Percentiles rank a stretch among this genome's conserved stretches.
Evolutionary conservation across 108 stramenopile genomes (phyloP).

Genomic region (Stephanodiscus triporus): DNA sequence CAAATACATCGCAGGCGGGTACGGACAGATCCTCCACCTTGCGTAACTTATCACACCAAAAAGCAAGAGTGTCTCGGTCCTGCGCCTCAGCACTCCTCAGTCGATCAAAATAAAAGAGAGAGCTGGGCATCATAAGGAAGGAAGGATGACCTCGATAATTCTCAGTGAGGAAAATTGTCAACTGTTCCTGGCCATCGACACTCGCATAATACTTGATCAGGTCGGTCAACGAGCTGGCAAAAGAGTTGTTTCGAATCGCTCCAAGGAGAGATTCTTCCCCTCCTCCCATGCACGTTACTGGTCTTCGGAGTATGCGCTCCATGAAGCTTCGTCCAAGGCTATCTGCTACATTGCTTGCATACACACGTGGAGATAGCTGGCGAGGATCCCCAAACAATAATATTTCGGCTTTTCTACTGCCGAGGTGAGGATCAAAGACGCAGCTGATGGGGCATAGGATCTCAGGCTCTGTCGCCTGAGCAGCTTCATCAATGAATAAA

Average conservation of each 20-base stretch:
- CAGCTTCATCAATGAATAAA: constrained; percentile 79
- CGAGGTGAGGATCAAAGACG: constrained; percentile 66
- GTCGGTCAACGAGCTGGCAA: constrained; percentile 45
- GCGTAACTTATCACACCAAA: constrained; percentile 53
- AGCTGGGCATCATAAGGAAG: constrained; percentile 66
- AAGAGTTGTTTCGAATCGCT: constrained; percentile 22
- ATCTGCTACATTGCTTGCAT: constrained; percentile 34
- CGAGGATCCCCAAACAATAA: constrained; percentile 69
- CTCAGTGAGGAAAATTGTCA: constrained; percentile 58
- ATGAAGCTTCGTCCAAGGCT: constrained; percentile 58
- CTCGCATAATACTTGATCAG: constrained; percentile 54
- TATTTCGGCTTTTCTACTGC: constrained; percentile 61
- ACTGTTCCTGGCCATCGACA: constrained; percentile 47
- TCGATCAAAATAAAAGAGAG: constrained; percentile 70
- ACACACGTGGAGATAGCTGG: constrained; percentile 45
- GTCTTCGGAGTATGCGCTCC: constrained; percentile 71
- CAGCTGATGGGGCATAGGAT: constrained; percentile 63
- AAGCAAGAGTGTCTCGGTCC: constrained; percentile 13
- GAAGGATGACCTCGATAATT: constrained; percentile 73
- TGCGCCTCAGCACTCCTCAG: constrained; percentile 42
- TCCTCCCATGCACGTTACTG: constrained; percentile 56
- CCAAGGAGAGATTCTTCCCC: constrained; percentile 63
- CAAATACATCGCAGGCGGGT: constrained; percentile 8
- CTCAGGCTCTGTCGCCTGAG: constrained; percentile 84
- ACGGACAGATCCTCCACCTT: constrained; percentile 54